Conservation (phyloP, 140 eudicot genomes). For the Erigeron philadelphicus region DNA sequence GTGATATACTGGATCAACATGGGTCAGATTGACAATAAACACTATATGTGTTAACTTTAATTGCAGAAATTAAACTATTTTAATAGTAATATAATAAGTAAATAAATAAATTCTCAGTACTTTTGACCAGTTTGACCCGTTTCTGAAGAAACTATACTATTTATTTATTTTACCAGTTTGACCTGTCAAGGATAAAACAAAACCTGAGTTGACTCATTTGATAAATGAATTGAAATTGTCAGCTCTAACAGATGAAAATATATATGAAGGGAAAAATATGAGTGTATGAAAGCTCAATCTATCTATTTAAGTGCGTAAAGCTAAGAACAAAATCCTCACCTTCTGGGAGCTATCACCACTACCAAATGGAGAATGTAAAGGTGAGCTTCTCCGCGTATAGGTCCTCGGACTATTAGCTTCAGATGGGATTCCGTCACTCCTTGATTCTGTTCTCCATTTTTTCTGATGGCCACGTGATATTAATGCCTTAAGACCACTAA, state of each 20-base stretch:
- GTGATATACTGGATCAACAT: no score
- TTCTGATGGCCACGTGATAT: slow-evolving; percentile 82
- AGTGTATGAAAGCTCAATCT: slow-evolving; percentile 14
- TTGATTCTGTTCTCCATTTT: slow-evolving; percentile 90
- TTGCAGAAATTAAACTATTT: no score
- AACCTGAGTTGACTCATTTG: no score
- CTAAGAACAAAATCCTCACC: slow-evolving; percentile 39
- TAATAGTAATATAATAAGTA: no score
- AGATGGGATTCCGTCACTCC: slow-evolving; percentile 92
- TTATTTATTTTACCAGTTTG: no score
- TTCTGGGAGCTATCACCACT: slow-evolving; percentile 71
- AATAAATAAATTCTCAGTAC: no score
- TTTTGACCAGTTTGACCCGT: no score
- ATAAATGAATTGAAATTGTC: no score
- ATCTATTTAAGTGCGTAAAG: slow-evolving; percentile 5
- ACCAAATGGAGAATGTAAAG: slow-evolving; percentile 75
- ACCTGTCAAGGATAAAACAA: no score
- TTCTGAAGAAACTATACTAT: no score
- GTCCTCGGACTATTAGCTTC: slow-evolving; percentile 91
- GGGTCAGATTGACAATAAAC: not conserved
- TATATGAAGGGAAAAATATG: slow-evolving; percentile 2
- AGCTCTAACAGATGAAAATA: not conserved
- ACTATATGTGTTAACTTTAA: no score
- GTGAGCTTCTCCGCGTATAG: slow-evolving; percentile 85
- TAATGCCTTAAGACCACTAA: slow-evolving; percentile 94